Evolutionary conservation across 2,329 filamentous ascomycete species (phyloP).

Genomic region (Colletotrichum sp.): DNA sequence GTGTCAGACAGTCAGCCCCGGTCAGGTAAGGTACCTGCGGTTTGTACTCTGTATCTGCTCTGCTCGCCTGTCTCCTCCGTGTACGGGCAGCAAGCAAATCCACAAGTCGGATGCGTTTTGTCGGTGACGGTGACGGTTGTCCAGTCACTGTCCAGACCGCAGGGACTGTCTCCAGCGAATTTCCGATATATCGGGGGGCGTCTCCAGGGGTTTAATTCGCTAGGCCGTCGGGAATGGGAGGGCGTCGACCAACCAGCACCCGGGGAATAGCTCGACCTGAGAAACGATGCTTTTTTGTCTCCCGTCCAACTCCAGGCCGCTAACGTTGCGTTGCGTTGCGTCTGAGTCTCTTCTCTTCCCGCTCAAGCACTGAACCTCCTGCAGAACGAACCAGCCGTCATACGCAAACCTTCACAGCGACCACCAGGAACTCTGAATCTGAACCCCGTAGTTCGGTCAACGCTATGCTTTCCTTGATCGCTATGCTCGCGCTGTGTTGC

Average conservation of each 20-base stretch:
- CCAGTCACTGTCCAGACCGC: conserved; percentile 11
- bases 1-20: conserved; percentile 17
- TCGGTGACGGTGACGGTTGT: conserved; percentile 21
- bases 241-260: conserved; percentile 9
- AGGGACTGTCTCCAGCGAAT: conserved; percentile 13
- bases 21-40: background rate
- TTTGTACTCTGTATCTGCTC: background rate
- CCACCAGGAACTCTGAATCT: background rate
- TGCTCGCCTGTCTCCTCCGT: background rate
- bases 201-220: conserved; percentile 9
- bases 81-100: background rate
- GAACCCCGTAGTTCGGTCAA: conserved; percentile 10
- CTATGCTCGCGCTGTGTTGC: background rate
- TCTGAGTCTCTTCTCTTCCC: background rate
- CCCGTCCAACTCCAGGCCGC: background rate
- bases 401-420: background rate
- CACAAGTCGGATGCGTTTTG: background rate
- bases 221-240: background rate
- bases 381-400: background rate
- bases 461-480: conserved; percentile 2
- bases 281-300: conserved; percentile 8
- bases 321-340: background rate
- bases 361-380: background rate
- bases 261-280: background rate
- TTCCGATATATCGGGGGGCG: conserved; percentile 20